A percentile compares a stretch with the other conserved stretches of the same genome.
These are phyloP conservation scores for Blepharisma stoltei DNA, from an alignment of 73 alveolate genomes.

Conservation along the genomic window DNA sequence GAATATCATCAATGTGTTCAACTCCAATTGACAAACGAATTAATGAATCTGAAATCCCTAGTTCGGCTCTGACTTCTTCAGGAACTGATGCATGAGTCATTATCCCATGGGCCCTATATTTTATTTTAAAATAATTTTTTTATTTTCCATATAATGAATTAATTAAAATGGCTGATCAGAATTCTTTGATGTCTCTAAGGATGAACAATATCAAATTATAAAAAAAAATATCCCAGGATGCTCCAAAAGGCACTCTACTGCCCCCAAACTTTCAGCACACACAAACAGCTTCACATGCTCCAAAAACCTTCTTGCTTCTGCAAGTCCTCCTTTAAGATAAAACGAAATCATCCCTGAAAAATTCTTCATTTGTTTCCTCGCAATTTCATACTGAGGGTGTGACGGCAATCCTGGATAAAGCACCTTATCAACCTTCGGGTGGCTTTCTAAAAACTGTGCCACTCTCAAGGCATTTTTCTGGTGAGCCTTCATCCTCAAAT, in stretches of 20 bases:
- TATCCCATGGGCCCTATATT: no score
- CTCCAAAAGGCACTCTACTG: constrained; percentile 86
- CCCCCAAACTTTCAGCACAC: constrained; percentile 90
- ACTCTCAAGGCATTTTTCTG: constrained; percentile 86
- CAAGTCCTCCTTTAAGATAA: constrained; percentile 77
- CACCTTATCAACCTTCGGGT: constrained; percentile 87
- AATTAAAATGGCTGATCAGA: no score
- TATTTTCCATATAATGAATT: no score
- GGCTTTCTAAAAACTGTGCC: constrained; percentile 90
- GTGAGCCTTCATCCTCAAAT: constrained; percentile 76
- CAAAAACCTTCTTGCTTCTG: constrained; percentile 77
- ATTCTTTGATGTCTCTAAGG: no score
- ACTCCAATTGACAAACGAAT: constrained; percentile 86
- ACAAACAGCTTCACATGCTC: constrained; percentile 70
- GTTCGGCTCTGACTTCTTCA: constrained; percentile 72
- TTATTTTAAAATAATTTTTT: no score
- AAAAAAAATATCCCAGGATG: no score
- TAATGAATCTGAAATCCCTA: constrained; percentile 82
- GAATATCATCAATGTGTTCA: constrained; percentile 81
- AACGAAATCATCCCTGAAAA: constrained; percentile 85
- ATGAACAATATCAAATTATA: no score
- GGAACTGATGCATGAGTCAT: constrained; percentile 94
- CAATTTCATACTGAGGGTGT: constrained; percentile 87
- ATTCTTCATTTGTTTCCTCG: constrained; percentile 83
- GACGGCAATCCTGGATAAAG: constrained; percentile 94